Evolutionary conservation across 441 rosid genomes (phyloP), one percentile per base, ranked within the genome.

Genomic region (Lagerstroemia fauriei): DNA sequence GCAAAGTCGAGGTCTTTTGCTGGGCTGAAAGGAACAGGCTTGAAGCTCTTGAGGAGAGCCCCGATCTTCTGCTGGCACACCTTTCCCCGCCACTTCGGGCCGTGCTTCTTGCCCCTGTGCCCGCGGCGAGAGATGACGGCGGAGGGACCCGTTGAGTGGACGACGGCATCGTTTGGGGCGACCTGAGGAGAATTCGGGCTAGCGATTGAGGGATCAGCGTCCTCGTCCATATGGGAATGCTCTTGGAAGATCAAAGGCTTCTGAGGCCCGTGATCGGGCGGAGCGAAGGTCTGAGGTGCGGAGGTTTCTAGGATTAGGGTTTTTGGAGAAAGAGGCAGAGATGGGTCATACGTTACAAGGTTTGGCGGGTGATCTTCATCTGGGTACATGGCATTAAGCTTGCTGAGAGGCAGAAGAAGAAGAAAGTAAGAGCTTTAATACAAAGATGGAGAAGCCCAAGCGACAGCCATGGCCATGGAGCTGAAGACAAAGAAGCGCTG

Each of bases 1-100:
- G 88, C 27, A 70, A 93, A 90, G 83, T 96, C 96, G 46, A 93
- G 91, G 87, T 87, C 34, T 85, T 91, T 90, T 47, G 34, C 24
- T 46, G 98, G 97, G 10, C 76, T 82, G 80, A 96, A 96, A 57
- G 98, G 91, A 32, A 95, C 66, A 4, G 91, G 94, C 72, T 87
- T 93, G 68, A 95, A 83, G 51, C 77, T 88, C 72, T 83, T 78
- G 41, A 57, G n/a, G 47, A 94, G 90, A 48, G 73, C 48, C 74
- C 89, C 87, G 41, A 92, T 91, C 90, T 85, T 95, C 87, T 84
- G 87, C 75, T 71, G 86, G 3, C 74, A 66, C 82, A 87, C 91
- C 87, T 84, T 91, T 1, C 81, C 91, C 53, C 85, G 89, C 75
- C 87, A 87, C 70, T 83, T 90, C 48, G 24, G 82, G 17, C 57